Conservation (phyloP, 176 grass and related monocot species). For the Chrysopogon serrulatus region DNA sequence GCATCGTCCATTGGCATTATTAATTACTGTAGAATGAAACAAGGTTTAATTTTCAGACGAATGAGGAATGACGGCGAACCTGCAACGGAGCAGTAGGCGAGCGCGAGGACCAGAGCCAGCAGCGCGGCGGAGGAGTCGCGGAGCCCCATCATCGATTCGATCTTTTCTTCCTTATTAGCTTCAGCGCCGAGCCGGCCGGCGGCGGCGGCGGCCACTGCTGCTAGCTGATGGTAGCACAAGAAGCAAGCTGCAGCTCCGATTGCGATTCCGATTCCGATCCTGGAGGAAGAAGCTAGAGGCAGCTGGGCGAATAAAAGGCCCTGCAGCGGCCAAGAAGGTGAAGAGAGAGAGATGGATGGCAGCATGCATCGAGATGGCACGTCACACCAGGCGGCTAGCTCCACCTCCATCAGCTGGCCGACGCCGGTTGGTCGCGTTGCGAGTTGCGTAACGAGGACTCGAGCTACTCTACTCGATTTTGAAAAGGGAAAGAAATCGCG, state of each 20-base stretch:
- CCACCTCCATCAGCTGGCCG: slow-evolving; percentile 1
- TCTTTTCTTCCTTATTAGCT: too few species aligned
- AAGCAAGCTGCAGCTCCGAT: too few species aligned
- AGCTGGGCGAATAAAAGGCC: neutral
- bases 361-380: slow-evolving; percentile 27
- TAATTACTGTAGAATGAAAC: neutral
- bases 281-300: neutral
- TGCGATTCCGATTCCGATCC: neutral
- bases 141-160: slow-evolving; percentile 17
- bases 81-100: slow-evolving; percentile 44
- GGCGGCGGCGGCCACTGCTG: neutral
- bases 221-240: neutral
- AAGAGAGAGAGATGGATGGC: neutral
- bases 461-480: neutral
- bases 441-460: slow-evolving; percentile 40
- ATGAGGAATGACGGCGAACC: neutral
- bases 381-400: slow-evolving; percentile 1
- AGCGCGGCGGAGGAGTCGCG: neutral
- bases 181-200: neutral
- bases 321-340: neutral
- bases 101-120: slow-evolving; percentile 24
- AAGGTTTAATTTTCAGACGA: neutral
- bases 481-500: neutral
- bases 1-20: neutral
- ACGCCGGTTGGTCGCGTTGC: slow-evolving; percentile 44